Evolutionary conservation across 305 asterid genomes (phyloP), one percentile per base, ranked within the genome.

Genomic region (Fraxinus velutina): DNA sequence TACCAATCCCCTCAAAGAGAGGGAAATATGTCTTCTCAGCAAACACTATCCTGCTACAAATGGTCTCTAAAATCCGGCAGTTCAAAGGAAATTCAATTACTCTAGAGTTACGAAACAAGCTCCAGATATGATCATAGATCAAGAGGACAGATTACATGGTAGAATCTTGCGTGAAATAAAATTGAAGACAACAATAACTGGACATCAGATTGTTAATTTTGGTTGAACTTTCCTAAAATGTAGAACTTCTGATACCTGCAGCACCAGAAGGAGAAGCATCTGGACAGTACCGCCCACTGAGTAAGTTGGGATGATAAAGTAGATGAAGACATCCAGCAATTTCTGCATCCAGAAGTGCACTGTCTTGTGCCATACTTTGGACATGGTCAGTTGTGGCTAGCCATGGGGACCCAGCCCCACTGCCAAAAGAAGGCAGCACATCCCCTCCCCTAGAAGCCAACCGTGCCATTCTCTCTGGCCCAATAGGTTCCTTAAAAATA

Each of bases 201-300:
- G 24, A 76, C 22, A 64, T 29, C 10, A 64, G 27, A 36, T 8
- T 19, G 68, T 55, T 79, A 79, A n/a, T 82, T 36, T 15, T 57
- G 21, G 79, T 32, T 22, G 30, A 44, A 73, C 50, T 55, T 78
- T 79, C 42, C 33, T 17, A 84, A 50, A 78, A 64, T 42, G 60
- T 55, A 73, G 71, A 73, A 30, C 36, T 78, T 77, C 42, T 78
- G 76, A 81, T 87, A 94, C 99, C 99, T 96, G 98, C 84, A 78
- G 97, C 88, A 79, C 97, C 97, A 83, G 93, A 86, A 78, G 95
- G 97, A 84, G 99, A 96, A 92, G 97, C 98, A 93, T 96, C 99
- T 19, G 97, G 97, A 87, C 99, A 96, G 82, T 85, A 96, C 71
- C 99, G 97, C 73, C 98, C 99, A 90, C 89, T 92, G 47, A 96